Evolutionary conservation across 225 moss, liverwort and hornwort genomes (phyloP).

Genomic region (Pleurozium schreberi): DNA sequence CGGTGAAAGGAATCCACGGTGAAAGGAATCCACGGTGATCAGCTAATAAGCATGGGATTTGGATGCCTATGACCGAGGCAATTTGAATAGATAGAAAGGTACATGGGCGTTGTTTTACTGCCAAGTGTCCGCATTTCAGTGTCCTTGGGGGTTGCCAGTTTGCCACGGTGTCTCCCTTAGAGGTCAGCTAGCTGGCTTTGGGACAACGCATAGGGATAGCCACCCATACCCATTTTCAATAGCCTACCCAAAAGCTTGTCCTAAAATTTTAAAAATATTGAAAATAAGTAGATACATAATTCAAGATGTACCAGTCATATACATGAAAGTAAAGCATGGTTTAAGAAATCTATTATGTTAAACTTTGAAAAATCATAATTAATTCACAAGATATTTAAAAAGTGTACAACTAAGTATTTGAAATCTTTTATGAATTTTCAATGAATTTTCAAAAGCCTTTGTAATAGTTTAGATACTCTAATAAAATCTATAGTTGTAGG

Average conservation of each 20-base stretch:
- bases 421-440: not conserved
- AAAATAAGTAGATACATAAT: not conserved
- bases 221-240: too few species aligned
- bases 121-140: not conserved
- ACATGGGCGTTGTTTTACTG: not conserved
- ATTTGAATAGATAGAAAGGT: not conserved
- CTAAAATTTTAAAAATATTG: not conserved
- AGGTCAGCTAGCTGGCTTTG: not conserved
- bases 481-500: not conserved
- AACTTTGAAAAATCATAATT: not conserved
- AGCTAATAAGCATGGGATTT: too few species aligned
- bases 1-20: not conserved
- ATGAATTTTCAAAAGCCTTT: too few species aligned
- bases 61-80: not conserved
- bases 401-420: accelerated
- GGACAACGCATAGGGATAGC: not conserved
- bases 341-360: not conserved
- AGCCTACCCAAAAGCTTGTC: not conserved
- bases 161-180: not conserved
- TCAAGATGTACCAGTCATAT: accelerated
- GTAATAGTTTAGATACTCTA: too few species aligned
- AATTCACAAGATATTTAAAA: not conserved
- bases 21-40: too few species aligned
- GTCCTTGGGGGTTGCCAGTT: not conserved
- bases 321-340: not conserved